Percentiles rank a stretch among this genome's conserved stretches.
Conservation (phyloP, 164 flowering plant genomes). For the Vitis rotundifolia region DNA sequence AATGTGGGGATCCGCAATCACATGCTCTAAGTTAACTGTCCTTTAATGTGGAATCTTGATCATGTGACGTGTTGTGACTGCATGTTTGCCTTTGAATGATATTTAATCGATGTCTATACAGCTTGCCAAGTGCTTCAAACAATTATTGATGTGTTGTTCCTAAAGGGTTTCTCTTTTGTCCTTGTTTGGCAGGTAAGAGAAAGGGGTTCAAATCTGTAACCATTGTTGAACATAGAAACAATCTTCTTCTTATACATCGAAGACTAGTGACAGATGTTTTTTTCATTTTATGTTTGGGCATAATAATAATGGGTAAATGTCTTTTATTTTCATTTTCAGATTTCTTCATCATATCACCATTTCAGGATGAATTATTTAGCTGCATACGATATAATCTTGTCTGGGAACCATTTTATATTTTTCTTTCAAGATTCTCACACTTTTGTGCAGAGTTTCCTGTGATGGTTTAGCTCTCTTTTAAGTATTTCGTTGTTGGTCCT, state of each 20-base stretch:
- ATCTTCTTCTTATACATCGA: neutral
- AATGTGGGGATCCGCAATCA: too few species aligned
- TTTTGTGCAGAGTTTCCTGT: too few species aligned
- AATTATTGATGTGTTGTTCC: neutral
- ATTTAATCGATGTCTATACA: too few species aligned
- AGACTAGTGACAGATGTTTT: neutral
- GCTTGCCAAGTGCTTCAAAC: neutral
- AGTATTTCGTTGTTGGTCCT: too few species aligned
- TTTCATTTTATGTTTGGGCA: neutral
- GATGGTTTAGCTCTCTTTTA: too few species aligned
- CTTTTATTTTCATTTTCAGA: neutral
- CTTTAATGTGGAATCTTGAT: too few species aligned
- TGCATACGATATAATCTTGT: neutral
- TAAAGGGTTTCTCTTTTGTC: neutral
- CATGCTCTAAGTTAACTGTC: too few species aligned
- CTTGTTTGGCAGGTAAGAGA: conserved; percentile 4
- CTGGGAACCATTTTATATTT: too few species aligned
- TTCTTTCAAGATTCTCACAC: too few species aligned
- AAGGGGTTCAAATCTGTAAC: neutral
- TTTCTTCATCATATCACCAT: neutral
- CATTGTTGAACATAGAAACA: conserved; percentile 13
- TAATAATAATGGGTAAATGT: conserved; percentile 5
- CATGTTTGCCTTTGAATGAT: too few species aligned
- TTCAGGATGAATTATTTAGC: neutral
- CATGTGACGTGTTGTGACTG: too few species aligned